These are phyloP conservation scores for Aspergillus neotritici DNA, from an alignment of 2,329 filamentous ascomycete genomes.

Conservation along the genomic window DNA sequence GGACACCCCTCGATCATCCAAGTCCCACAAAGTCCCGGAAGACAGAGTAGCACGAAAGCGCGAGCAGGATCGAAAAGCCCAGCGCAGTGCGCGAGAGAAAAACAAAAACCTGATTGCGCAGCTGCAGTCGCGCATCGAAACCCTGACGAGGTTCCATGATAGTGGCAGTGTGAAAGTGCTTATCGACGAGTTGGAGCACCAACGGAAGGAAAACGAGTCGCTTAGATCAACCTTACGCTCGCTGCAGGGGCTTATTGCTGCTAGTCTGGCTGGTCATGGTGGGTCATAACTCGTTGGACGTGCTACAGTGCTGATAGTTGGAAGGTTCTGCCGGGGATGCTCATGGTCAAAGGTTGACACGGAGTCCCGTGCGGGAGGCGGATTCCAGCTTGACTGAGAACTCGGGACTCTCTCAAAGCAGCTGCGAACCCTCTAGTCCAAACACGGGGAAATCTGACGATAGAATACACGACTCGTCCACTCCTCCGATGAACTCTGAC, in stretches of 20 bases:
- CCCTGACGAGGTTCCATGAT: slow-evolving; percentile 6
- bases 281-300: not conserved
- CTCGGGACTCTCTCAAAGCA: too few species aligned
- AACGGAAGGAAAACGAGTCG: slow-evolving; percentile 8
- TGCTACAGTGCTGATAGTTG: too few species aligned
- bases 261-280: not conserved
- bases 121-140: slow-evolving; percentile 9
- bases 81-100: slow-evolving; percentile 11
- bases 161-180: slow-evolving; percentile 7
- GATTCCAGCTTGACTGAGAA: too few species aligned
- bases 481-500: too few species aligned
- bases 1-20: slow-evolving; percentile 3
- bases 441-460: too few species aligned
- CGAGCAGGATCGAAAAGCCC: slow-evolving; percentile 12
- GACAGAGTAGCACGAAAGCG: slow-evolving; percentile 10
- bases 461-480: too few species aligned
- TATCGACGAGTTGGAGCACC: slow-evolving; percentile 7
- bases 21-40: slow-evolving; percentile 3
- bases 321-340: too few species aligned
- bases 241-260: slow-evolving; percentile 6
- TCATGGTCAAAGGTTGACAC: too few species aligned
- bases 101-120: slow-evolving; percentile 8
- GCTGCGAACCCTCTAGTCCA: too few species aligned
- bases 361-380: too few species aligned
- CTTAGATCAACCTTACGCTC: slow-evolving; percentile 4